Base-by-base conservation (phyloP, 176 grass and related monocot genomes). In the Luzula sylvatica region DNA sequence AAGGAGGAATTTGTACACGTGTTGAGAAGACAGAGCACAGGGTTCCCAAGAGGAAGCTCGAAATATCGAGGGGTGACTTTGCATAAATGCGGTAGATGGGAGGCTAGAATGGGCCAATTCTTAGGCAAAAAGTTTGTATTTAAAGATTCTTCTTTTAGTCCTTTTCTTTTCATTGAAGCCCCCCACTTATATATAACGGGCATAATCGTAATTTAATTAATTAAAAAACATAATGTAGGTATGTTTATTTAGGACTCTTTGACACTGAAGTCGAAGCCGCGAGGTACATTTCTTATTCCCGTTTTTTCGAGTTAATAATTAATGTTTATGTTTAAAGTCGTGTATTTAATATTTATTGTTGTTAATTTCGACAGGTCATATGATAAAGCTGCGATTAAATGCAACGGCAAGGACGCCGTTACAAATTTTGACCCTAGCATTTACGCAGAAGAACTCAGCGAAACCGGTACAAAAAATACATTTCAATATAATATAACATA, bases 1-100 rank as follows among this genome's bases (percentile, higher is more conserved):
- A 96, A 96, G 78, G 90, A 96, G 85, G 90, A 96, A 60, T 96
- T 96, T 79, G 81, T 96, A 25, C 90, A 96, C 58, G 81, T 96
- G 26, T 82, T 96, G 60, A 74, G 90, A 50, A 85, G 84, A 14
- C 84, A 86, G 74, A 89, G 84, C 77, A 89, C 90, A 38, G 90
- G 84, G 17, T 82, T 74, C 39, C 90, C 81, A 46, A 82, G 90
- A 8, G 90, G 90, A 20, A 89, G 90, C 90, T 96, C 90, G 50
- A 89, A 89, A 70, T 96, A 72, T 55, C 82, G 84, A 25, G 90
- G 90, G 11, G 90, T 96, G 4, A 96, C 90, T 17, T 70, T 96
- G 64, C 90, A 96, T 82, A 96, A 96, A 76, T 96, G 90, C 58
- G 90, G 90, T 5, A 66, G 90, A 72, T 96, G 90, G 90, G 90